Evolutionary conservation across 2,329 filamentous ascomycete genomes (phyloP).

Genomic region (Trichoderma sp.): DNA sequence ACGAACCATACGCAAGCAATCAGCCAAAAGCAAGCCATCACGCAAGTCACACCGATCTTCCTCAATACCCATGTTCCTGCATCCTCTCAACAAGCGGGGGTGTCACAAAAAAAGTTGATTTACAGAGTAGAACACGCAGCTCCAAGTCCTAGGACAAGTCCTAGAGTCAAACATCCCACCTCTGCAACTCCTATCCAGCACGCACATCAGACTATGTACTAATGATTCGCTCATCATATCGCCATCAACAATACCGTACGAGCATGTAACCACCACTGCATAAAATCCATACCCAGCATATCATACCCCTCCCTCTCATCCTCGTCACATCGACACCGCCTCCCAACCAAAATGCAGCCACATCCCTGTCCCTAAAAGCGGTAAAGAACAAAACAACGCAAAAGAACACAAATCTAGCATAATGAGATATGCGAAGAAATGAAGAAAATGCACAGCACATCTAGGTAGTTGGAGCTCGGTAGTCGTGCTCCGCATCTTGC

Average conservation of each 20-base stretch:
- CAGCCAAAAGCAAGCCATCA: constrained; percentile 1
- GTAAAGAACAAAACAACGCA: constrained; percentile 1
- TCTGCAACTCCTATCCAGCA: background rate
- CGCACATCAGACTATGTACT: background rate
- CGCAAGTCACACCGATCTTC: constrained; percentile 21
- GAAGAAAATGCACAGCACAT: background rate
- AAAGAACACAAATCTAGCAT: background rate
- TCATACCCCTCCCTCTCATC: background rate
- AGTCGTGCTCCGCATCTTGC: background rate
- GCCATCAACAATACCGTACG: background rate
- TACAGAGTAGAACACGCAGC: too few species aligned
- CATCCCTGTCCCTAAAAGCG: constrained; percentile 22
- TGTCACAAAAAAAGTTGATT: background rate
- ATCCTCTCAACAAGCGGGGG: background rate
- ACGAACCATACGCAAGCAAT: constrained; percentile 17
- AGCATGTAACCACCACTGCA: background rate
- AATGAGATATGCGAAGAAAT: background rate
- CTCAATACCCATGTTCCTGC: constrained; percentile 3
- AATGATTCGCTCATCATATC: background rate
- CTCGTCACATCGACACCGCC: constrained; percentile 10
- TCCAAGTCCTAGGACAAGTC: too few species aligned
- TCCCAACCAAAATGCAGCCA: background rate
- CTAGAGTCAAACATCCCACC: background rate
- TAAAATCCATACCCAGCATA: background rate
- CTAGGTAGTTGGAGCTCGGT: background rate